Percentiles rank a stretch among this genome's conserved stretches.
phyloP scores from a whole-genome alignment of 2,329 filamentous ascomycete genomes.

The Pseudogymnoascus sp. region DNA sequence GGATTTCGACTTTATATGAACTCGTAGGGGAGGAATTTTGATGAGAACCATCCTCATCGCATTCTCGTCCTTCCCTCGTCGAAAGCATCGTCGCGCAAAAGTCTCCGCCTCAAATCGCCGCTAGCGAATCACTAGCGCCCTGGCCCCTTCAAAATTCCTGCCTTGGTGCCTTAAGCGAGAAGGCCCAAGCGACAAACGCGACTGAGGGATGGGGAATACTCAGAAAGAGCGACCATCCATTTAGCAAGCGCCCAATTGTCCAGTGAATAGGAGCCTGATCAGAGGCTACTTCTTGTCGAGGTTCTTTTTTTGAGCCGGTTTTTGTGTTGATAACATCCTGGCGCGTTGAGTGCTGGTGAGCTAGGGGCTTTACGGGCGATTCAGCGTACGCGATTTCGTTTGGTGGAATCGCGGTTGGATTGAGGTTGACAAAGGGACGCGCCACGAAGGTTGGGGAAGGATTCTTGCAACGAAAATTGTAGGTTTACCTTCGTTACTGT shows the following conservation, averaged over 20 bases:
- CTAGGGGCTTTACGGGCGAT: background rate
- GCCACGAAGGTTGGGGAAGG: background rate
- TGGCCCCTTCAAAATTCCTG: background rate
- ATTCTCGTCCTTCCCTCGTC: background rate
- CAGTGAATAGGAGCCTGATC: background rate
- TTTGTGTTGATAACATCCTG: background rate
- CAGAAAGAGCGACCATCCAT: background rate
- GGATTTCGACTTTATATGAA: background rate
- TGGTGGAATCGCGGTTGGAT: background rate
- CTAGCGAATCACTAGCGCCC: background rate
- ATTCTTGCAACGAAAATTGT: background rate
- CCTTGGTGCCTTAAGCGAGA: slow-evolving; percentile 5
- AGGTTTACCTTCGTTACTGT: background rate
- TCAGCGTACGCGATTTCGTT: slow-evolving; percentile 1
- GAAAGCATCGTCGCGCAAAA: background rate
- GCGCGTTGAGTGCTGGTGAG: background rate
- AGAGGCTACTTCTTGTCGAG: background rate
- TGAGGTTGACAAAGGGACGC: background rate
- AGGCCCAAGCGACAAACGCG: background rate
- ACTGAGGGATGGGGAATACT: background rate
- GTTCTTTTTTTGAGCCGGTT: background rate
- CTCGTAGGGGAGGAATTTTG: background rate
- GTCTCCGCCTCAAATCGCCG: background rate
- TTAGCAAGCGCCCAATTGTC: slow-evolving; percentile 2
- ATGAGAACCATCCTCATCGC: background rate